These are phyloP conservation scores for Pyrenopolyporus hunteri DNA, from an alignment of 495 filamentous ascomycete species.

Conservation along the genomic window DNA sequence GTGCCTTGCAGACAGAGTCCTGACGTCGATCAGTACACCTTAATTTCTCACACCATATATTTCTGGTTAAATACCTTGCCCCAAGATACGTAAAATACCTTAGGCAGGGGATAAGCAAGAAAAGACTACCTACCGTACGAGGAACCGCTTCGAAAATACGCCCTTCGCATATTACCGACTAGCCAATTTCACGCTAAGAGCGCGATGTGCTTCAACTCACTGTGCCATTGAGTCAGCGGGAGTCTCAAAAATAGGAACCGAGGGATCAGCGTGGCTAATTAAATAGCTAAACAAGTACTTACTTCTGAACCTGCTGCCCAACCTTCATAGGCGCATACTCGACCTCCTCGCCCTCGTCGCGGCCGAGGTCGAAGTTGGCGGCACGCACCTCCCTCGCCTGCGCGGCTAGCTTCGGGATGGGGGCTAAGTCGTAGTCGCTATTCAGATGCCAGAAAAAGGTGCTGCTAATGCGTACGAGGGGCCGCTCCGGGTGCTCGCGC, in stretches of 20 bases:
- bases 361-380: constrained; percentile 50
- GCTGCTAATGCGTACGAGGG: constrained; percentile 54
- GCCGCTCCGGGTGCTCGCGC: constrained; percentile 46
- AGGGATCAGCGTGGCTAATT: neutral
- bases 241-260: neutral
- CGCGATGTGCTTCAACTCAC: constrained; percentile 39
- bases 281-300: constrained; percentile 24
- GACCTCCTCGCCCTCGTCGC: constrained; percentile 53
- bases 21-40: too few species aligned
- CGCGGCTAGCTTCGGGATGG: constrained; percentile 47
- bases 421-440: constrained; percentile 53
- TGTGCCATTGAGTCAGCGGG: constrained; percentile 9
- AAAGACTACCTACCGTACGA: too few species aligned
- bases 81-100: too few species aligned
- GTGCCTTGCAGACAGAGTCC: too few species aligned
- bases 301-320: constrained; percentile 56
- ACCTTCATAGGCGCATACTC: constrained; percentile 54
- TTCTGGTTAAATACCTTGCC: too few species aligned
- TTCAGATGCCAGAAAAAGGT: constrained; percentile 60
- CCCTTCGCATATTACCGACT: neutral
- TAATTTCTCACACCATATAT: too few species aligned
- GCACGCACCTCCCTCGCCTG: constrained; percentile 46
- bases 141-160: too few species aligned
- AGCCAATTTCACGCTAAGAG: constrained; percentile 14
- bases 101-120: too few species aligned